phyloP scores from a whole-genome alignment of 2,329 filamentous ascomycete genomes.

The Penicillium hesseltinei region DNA sequence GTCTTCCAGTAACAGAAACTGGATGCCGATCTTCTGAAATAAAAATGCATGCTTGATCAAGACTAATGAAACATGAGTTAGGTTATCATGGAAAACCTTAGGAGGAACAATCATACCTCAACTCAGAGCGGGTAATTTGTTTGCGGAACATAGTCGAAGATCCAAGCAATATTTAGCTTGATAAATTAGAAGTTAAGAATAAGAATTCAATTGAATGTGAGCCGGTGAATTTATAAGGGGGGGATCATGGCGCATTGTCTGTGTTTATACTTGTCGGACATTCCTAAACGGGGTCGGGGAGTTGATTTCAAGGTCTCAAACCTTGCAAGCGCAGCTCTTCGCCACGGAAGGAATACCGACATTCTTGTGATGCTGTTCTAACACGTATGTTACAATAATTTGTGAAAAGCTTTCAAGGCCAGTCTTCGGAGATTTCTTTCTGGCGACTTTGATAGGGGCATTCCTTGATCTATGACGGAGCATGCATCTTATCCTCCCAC shows the following conservation, averaged over 20 bases:
- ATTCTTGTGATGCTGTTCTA: slow-evolving; percentile 2
- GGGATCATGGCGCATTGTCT: slow-evolving; percentile 1
- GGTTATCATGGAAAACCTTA: not conserved
- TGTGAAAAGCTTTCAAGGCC: not conserved
- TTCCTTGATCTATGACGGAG: not conserved
- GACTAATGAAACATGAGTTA: slow-evolving; percentile 2
- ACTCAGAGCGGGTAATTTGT: not conserved
- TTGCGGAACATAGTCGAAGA: slow-evolving; percentile 3
- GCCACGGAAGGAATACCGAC: not conserved
- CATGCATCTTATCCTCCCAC: not conserved
- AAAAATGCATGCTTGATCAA: slow-evolving; percentile 20
- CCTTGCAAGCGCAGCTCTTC: not conserved
- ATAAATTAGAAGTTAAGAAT: not conserved
- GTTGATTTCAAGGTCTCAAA: not conserved
- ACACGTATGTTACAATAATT: not conserved
- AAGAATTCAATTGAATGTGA: not conserved
- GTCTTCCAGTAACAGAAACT: slow-evolving; percentile 12
- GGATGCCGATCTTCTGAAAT: slow-evolving; percentile 1
- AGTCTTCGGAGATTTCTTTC: not conserved
- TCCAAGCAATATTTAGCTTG: not conserved
- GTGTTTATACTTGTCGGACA: slow-evolving; percentile 4
- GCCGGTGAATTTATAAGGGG: not conserved
- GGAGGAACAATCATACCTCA: not conserved
- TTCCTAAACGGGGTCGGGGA: slow-evolving; percentile 11
- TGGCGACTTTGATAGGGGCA: not conserved